phyloP scores from a whole-genome alignment of 352 stramenopile species.

The Phytopythium helicoides region DNA sequence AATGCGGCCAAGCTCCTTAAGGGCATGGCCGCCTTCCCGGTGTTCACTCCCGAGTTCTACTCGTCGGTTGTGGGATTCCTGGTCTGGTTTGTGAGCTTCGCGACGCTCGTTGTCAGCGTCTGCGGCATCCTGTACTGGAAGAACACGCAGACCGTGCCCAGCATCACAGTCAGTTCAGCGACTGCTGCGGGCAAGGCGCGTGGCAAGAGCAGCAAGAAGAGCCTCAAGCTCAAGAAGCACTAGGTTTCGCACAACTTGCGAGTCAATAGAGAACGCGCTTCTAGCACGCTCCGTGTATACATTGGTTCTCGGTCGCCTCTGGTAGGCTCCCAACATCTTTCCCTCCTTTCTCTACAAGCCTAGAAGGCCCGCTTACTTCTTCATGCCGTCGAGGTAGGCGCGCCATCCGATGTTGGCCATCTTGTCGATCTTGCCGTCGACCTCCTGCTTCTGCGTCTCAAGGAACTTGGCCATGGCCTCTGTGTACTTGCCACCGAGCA shows the following conservation, averaged over 20 bases:
- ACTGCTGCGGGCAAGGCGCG: constrained; percentile 11
- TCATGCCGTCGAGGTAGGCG: constrained; percentile 84
- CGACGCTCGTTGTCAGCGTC: constrained; percentile 62
- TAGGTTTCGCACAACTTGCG: constrained; percentile 2
- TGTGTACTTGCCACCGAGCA: constrained; percentile 82
- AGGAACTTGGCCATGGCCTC: constrained; percentile 93
- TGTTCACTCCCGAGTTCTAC: constrained; percentile 61
- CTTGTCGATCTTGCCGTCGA: constrained; percentile 91
- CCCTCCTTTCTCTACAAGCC: constrained; percentile 2
- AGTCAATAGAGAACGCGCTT: constrained; percentile 3
- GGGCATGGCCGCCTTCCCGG: constrained; percentile 58
- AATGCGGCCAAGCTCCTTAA: constrained; percentile 53
- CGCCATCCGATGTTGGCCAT: constrained; percentile 90
- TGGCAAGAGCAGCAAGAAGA: constrained; percentile 65
- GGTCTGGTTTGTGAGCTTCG: constrained; percentile 65
- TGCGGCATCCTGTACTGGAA: constrained; percentile 70
- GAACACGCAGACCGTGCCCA: constrained; percentile 40
- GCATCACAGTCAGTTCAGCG: constrained; percentile 12
- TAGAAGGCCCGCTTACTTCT: constrained; percentile 18
- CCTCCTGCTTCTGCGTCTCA: constrained; percentile 88
- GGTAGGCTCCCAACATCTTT: constrained; percentile 3
- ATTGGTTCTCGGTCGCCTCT: not conserved
- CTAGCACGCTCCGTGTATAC: no score
- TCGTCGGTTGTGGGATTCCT: constrained; percentile 63
- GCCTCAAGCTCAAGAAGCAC: constrained; percentile 66